A percentile compares a stretch with the other conserved stretches of the same genome.
phyloP scores from a whole-genome alignment of 129 eudicot genomes.

The Logfia minima region DNA sequence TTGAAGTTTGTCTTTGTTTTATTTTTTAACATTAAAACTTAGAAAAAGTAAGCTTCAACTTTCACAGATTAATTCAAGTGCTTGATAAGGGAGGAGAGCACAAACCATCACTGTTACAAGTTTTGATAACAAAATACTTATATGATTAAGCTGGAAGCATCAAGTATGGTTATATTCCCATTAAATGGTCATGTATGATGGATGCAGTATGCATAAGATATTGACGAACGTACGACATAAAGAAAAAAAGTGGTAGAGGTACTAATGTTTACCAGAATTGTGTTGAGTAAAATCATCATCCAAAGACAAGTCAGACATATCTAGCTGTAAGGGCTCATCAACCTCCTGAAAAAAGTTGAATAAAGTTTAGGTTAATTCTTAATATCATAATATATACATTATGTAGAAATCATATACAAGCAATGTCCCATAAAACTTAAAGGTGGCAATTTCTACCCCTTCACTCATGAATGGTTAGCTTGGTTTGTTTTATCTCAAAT shows the following conservation, averaged over 20 bases:
- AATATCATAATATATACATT: neutral
- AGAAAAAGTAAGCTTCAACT: neutral
- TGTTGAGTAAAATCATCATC: slow-evolving; percentile 60
- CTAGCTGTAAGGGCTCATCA: slow-evolving; percentile 91
- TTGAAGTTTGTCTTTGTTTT: slow-evolving; percentile 3
- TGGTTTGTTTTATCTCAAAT: neutral
- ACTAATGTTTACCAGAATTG: slow-evolving; percentile 52
- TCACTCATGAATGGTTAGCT: neutral
- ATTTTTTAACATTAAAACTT: neutral
- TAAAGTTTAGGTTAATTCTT: neutral
- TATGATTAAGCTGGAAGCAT: too few species aligned
- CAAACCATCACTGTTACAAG: neutral
- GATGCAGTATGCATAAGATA: neutral
- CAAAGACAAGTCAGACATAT: slow-evolving; percentile 75
- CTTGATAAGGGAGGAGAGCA: neutral
- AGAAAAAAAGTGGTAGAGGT: neutral
- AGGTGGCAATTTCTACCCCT: neutral
- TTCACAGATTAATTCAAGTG: neutral
- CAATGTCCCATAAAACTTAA: neutral
- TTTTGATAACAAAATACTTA: neutral
- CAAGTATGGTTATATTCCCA: neutral
- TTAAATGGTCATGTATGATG: slow-evolving; percentile 1
- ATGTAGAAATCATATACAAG: neutral
- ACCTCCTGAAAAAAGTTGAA: slow-evolving; percentile 63
- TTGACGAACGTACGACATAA: neutral